Percentiles rank a stretch among this genome's conserved stretches.
Evolutionary conservation across 805 yeast species (phyloP).

Genomic region (Komagataella populi): DNA sequence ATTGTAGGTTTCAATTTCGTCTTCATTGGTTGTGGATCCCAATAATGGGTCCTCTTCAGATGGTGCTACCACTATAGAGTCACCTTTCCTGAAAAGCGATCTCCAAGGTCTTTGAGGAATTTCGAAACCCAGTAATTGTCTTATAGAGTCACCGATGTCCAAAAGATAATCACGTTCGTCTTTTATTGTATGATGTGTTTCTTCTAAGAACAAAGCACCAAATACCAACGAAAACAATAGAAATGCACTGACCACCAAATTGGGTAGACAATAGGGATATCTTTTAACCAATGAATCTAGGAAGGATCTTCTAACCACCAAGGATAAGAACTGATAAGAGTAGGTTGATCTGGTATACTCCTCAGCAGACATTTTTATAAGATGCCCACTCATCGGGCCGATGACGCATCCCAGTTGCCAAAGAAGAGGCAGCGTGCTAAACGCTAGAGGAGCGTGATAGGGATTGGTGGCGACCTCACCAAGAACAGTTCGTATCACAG

Average conservation of each 20-base stretch:
- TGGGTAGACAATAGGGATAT: conserved; percentile 41
- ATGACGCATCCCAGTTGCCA: conserved; percentile 48
- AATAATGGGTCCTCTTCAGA: neutral
- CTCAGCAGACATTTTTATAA: conserved; percentile 12
- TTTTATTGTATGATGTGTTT: conserved; percentile 29
- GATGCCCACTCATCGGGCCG: conserved; percentile 42
- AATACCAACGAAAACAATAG: conserved; percentile 21
- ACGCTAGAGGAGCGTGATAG: conserved; percentile 49
- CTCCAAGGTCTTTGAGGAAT: conserved; percentile 6
- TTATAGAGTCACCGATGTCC: conserved; percentile 24
- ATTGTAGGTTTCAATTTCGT: neutral
- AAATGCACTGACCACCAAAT: conserved; percentile 27
- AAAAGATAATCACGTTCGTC: conserved; percentile 29
- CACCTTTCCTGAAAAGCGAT: conserved; percentile 2
- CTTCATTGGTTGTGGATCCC: neutral
- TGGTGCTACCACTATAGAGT: neutral
- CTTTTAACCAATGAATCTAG: conserved; percentile 16
- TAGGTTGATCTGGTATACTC: neutral
- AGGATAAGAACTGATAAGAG: neutral
- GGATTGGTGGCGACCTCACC: conserved; percentile 48
- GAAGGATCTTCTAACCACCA: neutral
- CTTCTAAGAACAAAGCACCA: conserved; percentile 36
- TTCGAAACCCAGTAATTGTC: conserved; percentile 10
- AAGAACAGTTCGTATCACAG: conserved; percentile 46
- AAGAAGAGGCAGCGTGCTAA: conserved; percentile 44